These are phyloP conservation scores for Populus hybrid DNA, from an alignment of 441 rosid genomes.

Conservation along the genomic window DNA sequence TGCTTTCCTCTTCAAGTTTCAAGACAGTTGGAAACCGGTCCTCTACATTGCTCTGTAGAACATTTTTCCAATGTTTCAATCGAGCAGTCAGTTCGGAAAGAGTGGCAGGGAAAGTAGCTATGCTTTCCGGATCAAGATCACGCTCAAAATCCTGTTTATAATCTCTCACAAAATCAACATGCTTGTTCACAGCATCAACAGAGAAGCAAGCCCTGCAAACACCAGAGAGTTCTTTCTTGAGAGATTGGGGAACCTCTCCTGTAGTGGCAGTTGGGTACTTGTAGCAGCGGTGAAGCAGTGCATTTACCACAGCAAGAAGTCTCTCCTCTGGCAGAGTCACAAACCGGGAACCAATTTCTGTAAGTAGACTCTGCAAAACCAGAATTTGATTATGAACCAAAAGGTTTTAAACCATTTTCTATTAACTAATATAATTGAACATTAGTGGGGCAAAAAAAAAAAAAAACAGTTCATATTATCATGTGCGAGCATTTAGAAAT, in stretches of 20 bases:
- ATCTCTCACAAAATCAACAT: conserved; percentile 95
- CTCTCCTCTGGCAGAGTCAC: conserved; percentile 98
- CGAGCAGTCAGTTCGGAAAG: conserved; percentile 83
- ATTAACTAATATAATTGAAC: background rate
- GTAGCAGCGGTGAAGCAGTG: conserved; percentile 97
- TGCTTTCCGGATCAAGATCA: conserved; percentile 94
- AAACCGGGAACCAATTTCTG: conserved; percentile 97
- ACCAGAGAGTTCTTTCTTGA: conserved; percentile 98
- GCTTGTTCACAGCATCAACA: conserved; percentile 96
- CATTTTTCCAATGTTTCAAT: conserved; percentile 91
- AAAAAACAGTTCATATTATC: background rate
- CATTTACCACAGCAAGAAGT: conserved; percentile 98
- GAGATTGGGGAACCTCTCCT: conserved; percentile 97
- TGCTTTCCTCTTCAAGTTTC: conserved; percentile 95
- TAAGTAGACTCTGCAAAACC: conserved; percentile 68
- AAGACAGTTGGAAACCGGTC: conserved; percentile 91
- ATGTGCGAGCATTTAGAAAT: too few species aligned
- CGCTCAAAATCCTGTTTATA: conserved; percentile 95
- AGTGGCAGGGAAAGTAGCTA: conserved; percentile 78
- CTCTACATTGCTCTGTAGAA: conserved; percentile 97
- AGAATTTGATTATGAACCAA: background rate
- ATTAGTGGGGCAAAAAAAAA: background rate
- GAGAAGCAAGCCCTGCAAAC: conserved; percentile 99
- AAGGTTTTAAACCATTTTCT: background rate
- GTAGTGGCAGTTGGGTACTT: conserved; percentile 98